phyloP scores from a whole-genome alignment of 352 stramenopile genomes.

The Phytopythium ostracodes region DNA sequence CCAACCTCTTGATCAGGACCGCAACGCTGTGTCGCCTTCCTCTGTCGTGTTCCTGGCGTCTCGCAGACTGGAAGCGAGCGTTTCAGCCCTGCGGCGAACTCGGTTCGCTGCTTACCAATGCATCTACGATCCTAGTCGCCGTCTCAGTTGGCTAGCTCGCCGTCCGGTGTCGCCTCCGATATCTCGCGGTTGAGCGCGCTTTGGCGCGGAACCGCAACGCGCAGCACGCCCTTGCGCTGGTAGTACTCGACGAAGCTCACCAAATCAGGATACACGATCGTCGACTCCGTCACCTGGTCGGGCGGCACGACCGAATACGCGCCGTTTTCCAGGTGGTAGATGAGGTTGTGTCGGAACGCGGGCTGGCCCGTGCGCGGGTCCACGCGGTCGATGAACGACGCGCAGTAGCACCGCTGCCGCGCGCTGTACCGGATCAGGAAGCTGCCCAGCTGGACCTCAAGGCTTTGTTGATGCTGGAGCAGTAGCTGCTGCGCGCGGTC shows the following conservation, averaged over 20 bases:
- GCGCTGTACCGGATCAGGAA: constrained; percentile 79
- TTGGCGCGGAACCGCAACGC: constrained; percentile 38
- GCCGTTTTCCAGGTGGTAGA: constrained; percentile 60
- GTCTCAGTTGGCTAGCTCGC: neutral
- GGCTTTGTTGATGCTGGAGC: neutral
- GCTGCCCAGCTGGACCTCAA: constrained; percentile 26
- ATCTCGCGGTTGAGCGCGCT: constrained; percentile 57
- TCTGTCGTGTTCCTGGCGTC: neutral
- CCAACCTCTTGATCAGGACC: neutral
- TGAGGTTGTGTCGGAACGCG: constrained; percentile 66
- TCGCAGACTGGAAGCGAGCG: neutral
- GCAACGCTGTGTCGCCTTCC: neutral
- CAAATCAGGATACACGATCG: constrained; percentile 56
- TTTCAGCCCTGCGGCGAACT: neutral
- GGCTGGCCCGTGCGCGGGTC: constrained; percentile 23
- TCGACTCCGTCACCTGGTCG: constrained; percentile 44
- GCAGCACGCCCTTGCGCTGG: constrained; percentile 62
- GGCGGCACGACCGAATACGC: constrained; percentile 59
- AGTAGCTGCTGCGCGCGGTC: constrained; percentile 47
- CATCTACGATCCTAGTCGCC: neutral
- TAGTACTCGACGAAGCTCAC: constrained; percentile 77
- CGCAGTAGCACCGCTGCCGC: constrained; percentile 57
- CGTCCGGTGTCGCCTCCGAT: constrained; percentile 16
- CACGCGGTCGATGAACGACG: constrained; percentile 60
- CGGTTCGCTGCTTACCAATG: neutral